These are phyloP conservation scores for Tricholoma hemisulphureum DNA, from an alignment of 768 basidiomycete species.

Conservation along the genomic window DNA sequence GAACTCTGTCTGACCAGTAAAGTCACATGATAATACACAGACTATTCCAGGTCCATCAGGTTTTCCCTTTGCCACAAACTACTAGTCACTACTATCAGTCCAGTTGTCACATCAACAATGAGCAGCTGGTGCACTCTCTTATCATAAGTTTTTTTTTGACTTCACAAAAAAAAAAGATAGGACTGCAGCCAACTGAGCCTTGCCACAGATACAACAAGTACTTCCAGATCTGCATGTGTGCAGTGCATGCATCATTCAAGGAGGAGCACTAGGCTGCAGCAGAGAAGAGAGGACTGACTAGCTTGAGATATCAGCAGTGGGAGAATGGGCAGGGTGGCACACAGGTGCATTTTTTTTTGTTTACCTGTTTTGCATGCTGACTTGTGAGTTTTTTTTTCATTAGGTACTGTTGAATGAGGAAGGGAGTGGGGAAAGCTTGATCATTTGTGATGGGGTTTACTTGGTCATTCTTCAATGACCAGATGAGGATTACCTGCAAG, in stretches of 20 bases:
- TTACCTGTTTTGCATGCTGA: not conserved
- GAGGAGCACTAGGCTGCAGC: constrained; percentile 83
- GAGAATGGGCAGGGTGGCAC: constrained; percentile 77
- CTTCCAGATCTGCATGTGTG: constrained; percentile 90
- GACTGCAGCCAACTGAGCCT: no score
- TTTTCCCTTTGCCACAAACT: constrained; percentile 19
- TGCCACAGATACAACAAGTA: constrained; percentile 97
- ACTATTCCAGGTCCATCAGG: constrained; percentile 35
- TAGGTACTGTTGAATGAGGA: constrained; percentile 15
- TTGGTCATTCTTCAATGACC: no score
- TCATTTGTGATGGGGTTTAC: no score
- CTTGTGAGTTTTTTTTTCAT: not conserved
- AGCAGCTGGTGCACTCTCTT: constrained; percentile 79
- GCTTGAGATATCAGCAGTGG: constrained; percentile 88
- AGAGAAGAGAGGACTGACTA: constrained; percentile 82
- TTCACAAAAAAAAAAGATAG: no score
- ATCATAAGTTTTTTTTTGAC: constrained; percentile 55
- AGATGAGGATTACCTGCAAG: no score
- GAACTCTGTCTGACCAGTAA: constrained; percentile 17
- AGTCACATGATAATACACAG: constrained; percentile 35
- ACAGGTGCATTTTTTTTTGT: constrained; percentile 52
- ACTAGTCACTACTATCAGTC: no score
- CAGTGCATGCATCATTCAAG: constrained; percentile 86
- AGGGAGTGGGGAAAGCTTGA: constrained; percentile 15
- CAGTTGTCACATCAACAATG: constrained; percentile 50